Base-by-base conservation (phyloP, 192 early-diverging fungal genomes). In the Backusella parvicylindrica region DNA sequence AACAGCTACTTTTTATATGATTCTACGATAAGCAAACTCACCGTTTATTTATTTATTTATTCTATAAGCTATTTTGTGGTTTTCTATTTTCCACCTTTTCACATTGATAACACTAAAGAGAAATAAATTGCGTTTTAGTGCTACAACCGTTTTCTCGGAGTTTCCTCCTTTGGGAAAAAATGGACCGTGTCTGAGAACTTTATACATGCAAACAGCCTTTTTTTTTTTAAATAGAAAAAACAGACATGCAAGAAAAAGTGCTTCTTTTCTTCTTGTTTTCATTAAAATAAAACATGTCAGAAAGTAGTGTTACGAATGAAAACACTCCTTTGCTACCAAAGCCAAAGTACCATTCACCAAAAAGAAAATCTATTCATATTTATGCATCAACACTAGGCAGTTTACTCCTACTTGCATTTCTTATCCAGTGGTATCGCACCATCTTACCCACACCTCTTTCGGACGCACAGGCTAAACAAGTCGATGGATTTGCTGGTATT, bases 401-500 rank as follows among this genome's bases (percentile, higher is more conserved):
- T 35, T 23, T 72, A 13, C 53, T 72, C 4, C 2, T 72, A 37
- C 21, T 72, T 3, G 28, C 50, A 16, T 13, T 56, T 1, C 23
- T 72, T 56, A 56, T 72, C 49, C 49, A 72, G 31, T 63, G 32
- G 21, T 21, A 73, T 16, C 63, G 71, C 11, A 32, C 12, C 9
- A 50, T 15, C 23, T 15, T 78, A 1, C 74, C 79, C 7, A 47
- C 32, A 1, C 68, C 74, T 9, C 37, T 80, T 0, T 43, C 30
- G n/a, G 79, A 79, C 36, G 56, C 53, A 12, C 38, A 80, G 12
- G 74, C 79, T 16, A 26, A 18, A 5, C 28, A 38, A 28, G 38
- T 23, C 6, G 70, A 64, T 69, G 70, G 49, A 4, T 82, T 82
- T 68, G n/a, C 80, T 5, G 80, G 80, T 31, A 66, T 73, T n/a